phyloP scores from a whole-genome alignment of 2,329 filamentous ascomycete species.

The Lizonia empirigonia region DNA sequence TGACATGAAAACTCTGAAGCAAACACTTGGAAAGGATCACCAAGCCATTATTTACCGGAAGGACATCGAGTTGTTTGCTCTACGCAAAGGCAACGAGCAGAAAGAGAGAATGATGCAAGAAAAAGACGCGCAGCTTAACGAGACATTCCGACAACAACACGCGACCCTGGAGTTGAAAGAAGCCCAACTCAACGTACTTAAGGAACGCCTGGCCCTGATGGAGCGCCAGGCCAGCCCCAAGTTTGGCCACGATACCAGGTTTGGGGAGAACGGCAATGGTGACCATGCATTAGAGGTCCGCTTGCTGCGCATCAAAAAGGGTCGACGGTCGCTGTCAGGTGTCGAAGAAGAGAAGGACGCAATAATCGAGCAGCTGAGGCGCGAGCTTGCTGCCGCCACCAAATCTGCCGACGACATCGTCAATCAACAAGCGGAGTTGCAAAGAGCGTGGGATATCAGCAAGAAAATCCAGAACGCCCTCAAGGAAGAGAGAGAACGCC shows the following conservation, averaged over 20 bases:
- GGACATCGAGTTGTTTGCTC: slow-evolving; percentile 46
- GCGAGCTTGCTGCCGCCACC: slow-evolving; percentile 30
- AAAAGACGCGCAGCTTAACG: slow-evolving; percentile 35
- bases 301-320: slow-evolving; percentile 38
- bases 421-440: slow-evolving; percentile 38
- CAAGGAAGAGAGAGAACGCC: slow-evolving; percentile 35
- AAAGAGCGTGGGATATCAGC: slow-evolving; percentile 40
- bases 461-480: slow-evolving; percentile 37
- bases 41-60: slow-evolving; percentile 44
- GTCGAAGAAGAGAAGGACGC: slow-evolving; percentile 37
- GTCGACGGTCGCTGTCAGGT: slow-evolving; percentile 23
- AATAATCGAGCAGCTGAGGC: slow-evolving; percentile 37
- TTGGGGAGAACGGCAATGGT: slow-evolving; percentile 20
- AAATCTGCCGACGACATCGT: slow-evolving; percentile 31
- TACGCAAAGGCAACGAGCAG: slow-evolving; percentile 44
- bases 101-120: slow-evolving; percentile 43
- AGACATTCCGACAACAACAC: slow-evolving; percentile 34
- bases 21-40: slow-evolving; percentile 39
- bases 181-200: slow-evolving; percentile 36
- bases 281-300: slow-evolving; percentile 43
- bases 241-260: slow-evolving; percentile 15
- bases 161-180: slow-evolving; percentile 39
- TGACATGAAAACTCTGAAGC: slow-evolving; percentile 40
- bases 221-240: slow-evolving; percentile 30
- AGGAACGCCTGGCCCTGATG: slow-evolving; percentile 35